Base-by-base conservation (phyloP, 1,139 yeast genomes). In the Pichia sp. region DNA sequence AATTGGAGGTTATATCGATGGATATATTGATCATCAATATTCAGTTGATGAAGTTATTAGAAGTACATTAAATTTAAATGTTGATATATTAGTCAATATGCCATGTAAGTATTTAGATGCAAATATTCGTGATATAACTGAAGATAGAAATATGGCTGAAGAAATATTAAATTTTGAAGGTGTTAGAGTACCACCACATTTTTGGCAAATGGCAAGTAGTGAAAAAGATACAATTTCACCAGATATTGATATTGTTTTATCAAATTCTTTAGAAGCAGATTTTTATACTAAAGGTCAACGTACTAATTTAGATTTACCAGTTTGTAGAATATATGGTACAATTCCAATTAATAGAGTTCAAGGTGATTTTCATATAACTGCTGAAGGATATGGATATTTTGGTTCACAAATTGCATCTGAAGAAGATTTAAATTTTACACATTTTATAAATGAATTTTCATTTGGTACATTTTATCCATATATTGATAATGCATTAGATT, bases 391-490 rank as follows among this genome's bases (percentile, higher is more conserved):
- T 54, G 90, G 86, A 2, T 81, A 80, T 58, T 56, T 71, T 41
- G 70, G 74, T 48, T 64, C 76, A 51, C 69, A 76, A 53, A 65
- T 68, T 47, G 72, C 74, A 3, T 75, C 78, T 4, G 34, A 61
- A 9, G 79, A 78, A 36, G 68, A 74, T 26, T 66, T 87, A 50
- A 86, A 92, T 63, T 86, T 90, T 61, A 77, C 96, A 1, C 98
- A 92, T 66, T 79, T 80, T 6, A 83, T 92, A 51, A 81, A 79
- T 53, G 97, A 92, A 65, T 79, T 89, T 55, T 89, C 97, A 8
- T 92, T 83, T 67, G 98, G 99, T 27, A 87, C 81, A 35, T 89
- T 85, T 66, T 89, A 80, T 62, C 97, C 98, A 2, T 84, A 78
- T 58, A 75, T 90, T 53, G 75, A 84, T 57, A 92, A 92, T 61